Evolutionary conservation across 2,329 filamentous ascomycete genomes (phyloP).

Genomic region (Parascedosporium putredinis): DNA sequence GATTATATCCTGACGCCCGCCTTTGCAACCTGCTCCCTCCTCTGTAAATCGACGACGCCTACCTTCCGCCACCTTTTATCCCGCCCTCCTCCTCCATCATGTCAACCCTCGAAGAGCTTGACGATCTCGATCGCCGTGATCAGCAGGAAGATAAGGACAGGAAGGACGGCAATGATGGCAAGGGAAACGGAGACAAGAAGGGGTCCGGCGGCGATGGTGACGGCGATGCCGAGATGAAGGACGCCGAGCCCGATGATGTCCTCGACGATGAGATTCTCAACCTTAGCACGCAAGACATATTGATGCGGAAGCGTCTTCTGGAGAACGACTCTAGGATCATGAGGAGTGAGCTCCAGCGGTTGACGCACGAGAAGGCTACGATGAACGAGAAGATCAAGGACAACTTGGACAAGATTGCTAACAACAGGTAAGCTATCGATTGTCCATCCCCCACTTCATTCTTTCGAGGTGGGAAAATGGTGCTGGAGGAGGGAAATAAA

Average conservation of each 20-base stretch:
- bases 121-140: constrained; percentile 73
- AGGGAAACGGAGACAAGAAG: constrained; percentile 21
- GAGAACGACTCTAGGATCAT: constrained; percentile 98
- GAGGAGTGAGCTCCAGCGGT: constrained; percentile 89
- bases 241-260: constrained; percentile 63
- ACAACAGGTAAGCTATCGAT: constrained; percentile 75
- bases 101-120: constrained; percentile 87
- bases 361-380: constrained; percentile 87
- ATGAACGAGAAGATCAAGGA: constrained; percentile 99
- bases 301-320: constrained; percentile 78
- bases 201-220: constrained; percentile 46
- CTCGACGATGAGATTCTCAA: constrained; percentile 89
- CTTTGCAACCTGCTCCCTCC: not conserved
- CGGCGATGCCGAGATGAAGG: constrained; percentile 85
- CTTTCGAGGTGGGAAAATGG: no score
- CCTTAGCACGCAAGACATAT: constrained; percentile 89
- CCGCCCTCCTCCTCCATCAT: constrained; percentile 36
- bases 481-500: no score
- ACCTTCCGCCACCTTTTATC: not conserved
- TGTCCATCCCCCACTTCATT: no score
- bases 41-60: not conserved
- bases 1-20: not conserved
- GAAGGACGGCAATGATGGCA: constrained; percentile 21
- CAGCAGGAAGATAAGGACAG: constrained; percentile 50
- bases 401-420: constrained; percentile 97